phyloP scores from a whole-genome alignment of 306 rosid species.

The Oemleria cerasiformis region DNA sequence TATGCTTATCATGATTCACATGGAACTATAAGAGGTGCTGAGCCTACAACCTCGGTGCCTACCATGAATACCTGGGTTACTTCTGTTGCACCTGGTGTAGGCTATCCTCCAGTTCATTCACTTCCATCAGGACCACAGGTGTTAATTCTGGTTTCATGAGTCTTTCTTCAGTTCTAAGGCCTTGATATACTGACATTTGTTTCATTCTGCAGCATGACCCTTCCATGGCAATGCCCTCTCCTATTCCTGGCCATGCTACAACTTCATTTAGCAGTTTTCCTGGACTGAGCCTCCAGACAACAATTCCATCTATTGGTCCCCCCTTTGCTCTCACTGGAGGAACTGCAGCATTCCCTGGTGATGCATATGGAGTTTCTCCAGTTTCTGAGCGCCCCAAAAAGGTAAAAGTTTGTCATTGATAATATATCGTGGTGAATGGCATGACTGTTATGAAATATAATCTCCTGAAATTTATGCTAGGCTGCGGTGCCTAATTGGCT shows the following conservation, averaged over 20 bases:
- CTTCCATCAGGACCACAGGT: constrained; percentile 85
- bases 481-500: constrained; percentile 98
- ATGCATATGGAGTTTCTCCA: constrained; percentile 70
- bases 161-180: constrained; percentile 22
- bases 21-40: constrained; percentile 41
- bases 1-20: constrained; percentile 62
- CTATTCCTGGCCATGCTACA: constrained; percentile 56
- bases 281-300: constrained; percentile 59
- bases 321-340: constrained; percentile 61
- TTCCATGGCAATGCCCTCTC: constrained; percentile 50
- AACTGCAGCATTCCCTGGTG: constrained; percentile 63
- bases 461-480: constrained; percentile 41
- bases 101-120: constrained; percentile 62
- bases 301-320: constrained; percentile 56
- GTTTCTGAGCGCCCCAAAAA: constrained; percentile 91
- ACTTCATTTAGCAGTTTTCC: constrained; percentile 82
- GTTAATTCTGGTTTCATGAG: constrained; percentile 25
- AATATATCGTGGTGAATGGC: constrained; percentile 22
- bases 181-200: constrained; percentile 31
- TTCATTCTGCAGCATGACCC: constrained; percentile 69
- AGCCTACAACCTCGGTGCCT: constrained; percentile 39
- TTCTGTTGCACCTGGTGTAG: constrained; percentile 55
- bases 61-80: constrained; percentile 66
- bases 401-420: constrained; percentile 41
- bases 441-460: constrained; percentile 18